A percentile compares a stretch with the other conserved stretches of the same genome.
Evolutionary conservation across 1,139 yeast genomes (phyloP).

Genomic region (Scheffersomyces titani): DNA sequence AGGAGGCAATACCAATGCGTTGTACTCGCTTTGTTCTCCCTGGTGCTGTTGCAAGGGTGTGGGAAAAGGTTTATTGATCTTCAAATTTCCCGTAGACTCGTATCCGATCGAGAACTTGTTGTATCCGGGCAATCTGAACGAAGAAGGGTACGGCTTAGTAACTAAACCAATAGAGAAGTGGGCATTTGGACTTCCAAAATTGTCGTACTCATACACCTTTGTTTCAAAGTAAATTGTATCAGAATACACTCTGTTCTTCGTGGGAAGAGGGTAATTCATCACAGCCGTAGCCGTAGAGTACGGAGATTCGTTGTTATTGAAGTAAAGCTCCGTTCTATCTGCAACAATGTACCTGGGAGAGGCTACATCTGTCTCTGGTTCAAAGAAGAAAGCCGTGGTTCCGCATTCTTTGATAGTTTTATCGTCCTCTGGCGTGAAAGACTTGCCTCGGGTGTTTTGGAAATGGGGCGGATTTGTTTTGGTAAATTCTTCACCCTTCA

Average conservation of each 20-base stretch:
- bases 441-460: slow-evolving; percentile 33
- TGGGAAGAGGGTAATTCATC: slow-evolving; percentile 66
- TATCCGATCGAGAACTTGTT: slow-evolving; percentile 82
- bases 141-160: slow-evolving; percentile 82
- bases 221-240: slow-evolving; percentile 73
- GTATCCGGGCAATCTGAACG: slow-evolving; percentile 84
- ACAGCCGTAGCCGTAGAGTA: slow-evolving; percentile 49
- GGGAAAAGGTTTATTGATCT: slow-evolving; percentile 76
- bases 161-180: slow-evolving; percentile 76
- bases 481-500: slow-evolving; percentile 38
- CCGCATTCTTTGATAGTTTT: slow-evolving; percentile 39
- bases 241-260: slow-evolving; percentile 51
- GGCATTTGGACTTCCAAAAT: slow-evolving; percentile 38
- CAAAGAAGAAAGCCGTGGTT: slow-evolving; percentile 43
- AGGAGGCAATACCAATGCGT: slow-evolving; percentile 75
- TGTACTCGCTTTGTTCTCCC: slow-evolving; percentile 47
- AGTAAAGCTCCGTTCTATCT: slow-evolving; percentile 63
- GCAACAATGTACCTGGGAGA: slow-evolving; percentile 49
- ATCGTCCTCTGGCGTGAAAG: slow-evolving; percentile 31
- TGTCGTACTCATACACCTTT: slow-evolving; percentile 55
- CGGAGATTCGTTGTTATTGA: slow-evolving; percentile 43
- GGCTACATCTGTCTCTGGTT: slow-evolving; percentile 31
- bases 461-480: slow-evolving; percentile 34
- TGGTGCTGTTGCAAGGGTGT: slow-evolving; percentile 49
- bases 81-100: slow-evolving; percentile 80